Percentiles rank a stretch among this genome's conserved stretches.
Evolutionary conservation across 2,329 filamentous ascomycete genomes (phyloP).

Genomic region (Fusarium burgessii): DNA sequence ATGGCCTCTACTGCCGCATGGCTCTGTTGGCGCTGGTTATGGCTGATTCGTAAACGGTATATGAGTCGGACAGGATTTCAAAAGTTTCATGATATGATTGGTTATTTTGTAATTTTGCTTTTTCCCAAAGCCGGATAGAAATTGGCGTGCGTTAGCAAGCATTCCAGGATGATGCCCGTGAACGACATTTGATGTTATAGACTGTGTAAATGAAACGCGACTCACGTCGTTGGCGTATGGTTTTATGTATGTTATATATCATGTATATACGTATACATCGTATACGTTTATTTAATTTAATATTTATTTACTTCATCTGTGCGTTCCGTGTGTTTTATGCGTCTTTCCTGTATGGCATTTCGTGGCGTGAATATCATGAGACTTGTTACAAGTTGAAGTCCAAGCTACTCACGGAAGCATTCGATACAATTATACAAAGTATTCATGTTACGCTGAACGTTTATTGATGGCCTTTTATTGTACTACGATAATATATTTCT

Average conservation of each 20-base stretch:
- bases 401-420: no score
- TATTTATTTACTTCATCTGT: conserved; percentile 36
- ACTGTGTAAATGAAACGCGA: conserved; percentile 43
- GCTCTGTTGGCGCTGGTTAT: conserved; percentile 94
- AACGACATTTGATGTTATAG: conserved; percentile 47
- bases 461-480: background rate
- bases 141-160: conserved; percentile 47
- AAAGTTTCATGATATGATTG: conserved; percentile 37
- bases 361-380: conserved; percentile 14
- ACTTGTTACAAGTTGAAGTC: background rate
- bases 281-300: conserved; percentile 38
- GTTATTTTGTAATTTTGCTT: conserved; percentile 36
- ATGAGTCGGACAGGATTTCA: conserved; percentile 25
- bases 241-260: conserved; percentile 43
- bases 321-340: conserved; percentile 23
- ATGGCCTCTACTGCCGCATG: conserved; percentile 98
- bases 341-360: conserved; percentile 2
- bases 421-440: background rate
- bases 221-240: conserved; percentile 45
- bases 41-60: conserved; percentile 53
- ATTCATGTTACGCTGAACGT: background rate
- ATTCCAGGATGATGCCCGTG: conserved; percentile 45
- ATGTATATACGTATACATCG: conserved; percentile 38
- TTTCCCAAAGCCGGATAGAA: conserved; percentile 47
- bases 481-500: no score